Base-by-base conservation (phyloP, 306 rosid species). In the Trifolium subterraneum region DNA sequence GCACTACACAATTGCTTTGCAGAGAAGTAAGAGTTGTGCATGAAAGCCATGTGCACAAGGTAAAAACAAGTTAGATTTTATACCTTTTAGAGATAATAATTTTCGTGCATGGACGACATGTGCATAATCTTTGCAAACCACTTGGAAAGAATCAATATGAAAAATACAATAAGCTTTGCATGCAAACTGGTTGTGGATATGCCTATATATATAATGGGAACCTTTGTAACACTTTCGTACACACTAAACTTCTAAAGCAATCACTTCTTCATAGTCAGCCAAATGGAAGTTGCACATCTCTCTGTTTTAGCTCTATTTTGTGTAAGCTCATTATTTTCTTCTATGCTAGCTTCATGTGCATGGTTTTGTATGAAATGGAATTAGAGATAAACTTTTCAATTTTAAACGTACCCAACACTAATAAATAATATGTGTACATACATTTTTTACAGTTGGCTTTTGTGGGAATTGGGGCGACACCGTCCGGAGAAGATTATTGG, bases 401-500 rank as follows among this genome's bases (percentile, higher is more conserved):
- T n/a, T n/a, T n/a, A n/a, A n/a, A n/a, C n/a, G n/a, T 1, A 6
- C 0, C 19, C 2, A 5, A 51, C 25, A 51, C 13, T 7, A 16
- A 8, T 52, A 18, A 18, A 52, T 52, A 52, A 3, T 52, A 18
- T 60, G 4, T 29, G 39, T 14, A 60, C 11, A 13, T 60, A 25
- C 5, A 11, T 60, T 58, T 29, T 59, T 60, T 29, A 13, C 41
- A 29, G 65, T 31, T 60, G 39, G 41, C n/a, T n/a, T n/a, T n/a
- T n/a, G n/a, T n/a, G n/a, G n/a, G n/a, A n/a, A n/a, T n/a, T n/a
- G n/a, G n/a, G n/a, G n/a, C n/a, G n/a, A n/a, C n/a, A n/a, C n/a
- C n/a, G n/a, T n/a, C n/a, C n/a, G n/a, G n/a, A n/a, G 41, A 60
- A 29, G 65, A 60, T 60, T 60, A 27, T 60, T 60, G 65, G 12